Percentiles rank a stretch among this genome's conserved stretches.
Evolutionary conservation across 164 flowering plant genomes (phyloP).

Genomic region (Liriodendron chinense): DNA sequence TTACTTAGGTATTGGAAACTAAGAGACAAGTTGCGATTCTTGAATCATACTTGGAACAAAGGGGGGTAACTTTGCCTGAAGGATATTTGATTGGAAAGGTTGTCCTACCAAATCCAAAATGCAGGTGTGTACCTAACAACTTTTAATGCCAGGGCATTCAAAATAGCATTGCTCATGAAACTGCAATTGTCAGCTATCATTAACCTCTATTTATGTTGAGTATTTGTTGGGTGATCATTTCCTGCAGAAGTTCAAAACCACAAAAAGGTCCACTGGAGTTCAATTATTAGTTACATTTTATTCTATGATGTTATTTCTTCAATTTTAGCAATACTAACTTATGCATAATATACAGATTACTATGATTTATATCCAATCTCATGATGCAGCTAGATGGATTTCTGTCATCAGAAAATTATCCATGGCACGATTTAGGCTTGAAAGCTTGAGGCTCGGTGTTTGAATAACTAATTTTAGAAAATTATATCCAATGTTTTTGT

Average conservation of each 20-base stretch:
- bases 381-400: background rate
- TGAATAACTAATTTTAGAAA: too few species aligned
- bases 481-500: too few species aligned
- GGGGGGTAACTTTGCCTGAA: conserved; percentile 69
- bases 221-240: background rate
- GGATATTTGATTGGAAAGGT: conserved; percentile 76
- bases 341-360: background rate
- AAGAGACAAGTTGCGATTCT: conserved; percentile 61
- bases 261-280: background rate
- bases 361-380: background rate
- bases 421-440: background rate
- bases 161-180: background rate
- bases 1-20: conserved; percentile 56
- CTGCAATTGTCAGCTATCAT: background rate
- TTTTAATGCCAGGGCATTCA: background rate
- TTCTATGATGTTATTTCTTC: background rate
- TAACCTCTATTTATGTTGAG: background rate
- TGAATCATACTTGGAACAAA: conserved; percentile 87
- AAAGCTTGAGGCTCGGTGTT: background rate
- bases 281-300: background rate
- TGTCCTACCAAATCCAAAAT: conserved; percentile 74
- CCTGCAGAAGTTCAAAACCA: background rate
- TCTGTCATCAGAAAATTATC: background rate
- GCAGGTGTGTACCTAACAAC: conserved; percentile 33
- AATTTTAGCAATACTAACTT: background rate